Evolutionary conservation across 169 alveolate genomes (phyloP), one percentile per base, ranked within the genome.

Genomic region (Eimeria tenella): DNA sequence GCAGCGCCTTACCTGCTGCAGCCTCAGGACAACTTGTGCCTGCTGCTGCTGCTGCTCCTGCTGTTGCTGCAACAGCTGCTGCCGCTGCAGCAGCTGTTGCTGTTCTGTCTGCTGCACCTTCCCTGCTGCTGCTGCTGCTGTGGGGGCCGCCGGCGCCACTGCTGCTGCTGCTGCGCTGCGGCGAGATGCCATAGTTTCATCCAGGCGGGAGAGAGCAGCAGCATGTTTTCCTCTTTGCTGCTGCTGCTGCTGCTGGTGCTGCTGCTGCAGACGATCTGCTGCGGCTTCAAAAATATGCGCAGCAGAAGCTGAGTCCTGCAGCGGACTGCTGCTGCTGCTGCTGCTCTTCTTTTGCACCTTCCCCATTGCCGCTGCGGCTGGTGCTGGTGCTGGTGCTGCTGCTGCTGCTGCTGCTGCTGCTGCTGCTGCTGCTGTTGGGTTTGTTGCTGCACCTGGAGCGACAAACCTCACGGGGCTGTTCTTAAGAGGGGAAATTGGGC

Each of bases 21-120:
- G 63, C 65, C n/a, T 42, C 65, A 7, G 50, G 5, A 75, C 53
- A 4, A 23, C 65, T 42, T 50, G 63, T 19, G 49, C 58, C 42
- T 75, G 86, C 86, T 75, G 86, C 86, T 75, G 86, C 86, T 75
- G 86, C 86, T 75, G 86, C 86, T 75, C 11, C 86, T 75, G 63
- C 86, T 42, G 58, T n/a, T 19, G 75, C 75, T 19, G 75, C 75
- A 11, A n/a, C 75, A 11, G 75, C 75, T 65, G 65, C 65, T 58
- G 65, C 65, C 3, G 65, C 3, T 58, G 17, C 65, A 15, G n/a
- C 65, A 11, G 65, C 65, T 11, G 17, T 15, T 58, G 65, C 65
- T 11, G 17, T 15, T 58, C 31, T 21, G 15, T 5, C 71, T 62
- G 71, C 71, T 62, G 71, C 71, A 10, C 68, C 11, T 10, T 58